A percentile compares a stretch with the other conserved stretches of the same genome.
These are phyloP conservation scores for Pneumocystis wakefieldiae DNA, from an alignment of 1,139 yeast species.

Conservation along the genomic window DNA sequence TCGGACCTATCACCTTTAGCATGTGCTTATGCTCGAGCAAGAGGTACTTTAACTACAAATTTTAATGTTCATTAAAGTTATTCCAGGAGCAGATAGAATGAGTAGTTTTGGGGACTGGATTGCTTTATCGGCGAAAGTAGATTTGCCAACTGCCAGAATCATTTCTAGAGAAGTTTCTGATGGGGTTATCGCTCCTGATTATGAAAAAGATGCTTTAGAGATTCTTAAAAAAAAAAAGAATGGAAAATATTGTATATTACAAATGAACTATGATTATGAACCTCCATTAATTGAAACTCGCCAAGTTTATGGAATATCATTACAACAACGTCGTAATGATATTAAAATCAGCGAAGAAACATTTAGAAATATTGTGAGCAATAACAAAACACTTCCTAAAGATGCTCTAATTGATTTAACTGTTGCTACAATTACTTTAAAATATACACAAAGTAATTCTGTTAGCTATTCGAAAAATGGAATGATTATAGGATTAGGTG, in stretches of 20 bases:
- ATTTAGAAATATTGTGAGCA: conserved; percentile 81
- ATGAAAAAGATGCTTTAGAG: conserved; percentile 78
- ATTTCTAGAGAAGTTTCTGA: conserved; percentile 94
- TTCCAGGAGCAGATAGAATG: conserved; percentile 91
- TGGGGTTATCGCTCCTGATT: conserved; percentile 98
- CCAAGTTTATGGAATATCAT: conserved; percentile 87
- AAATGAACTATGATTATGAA: conserved; percentile 84
- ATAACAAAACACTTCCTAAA: conserved; percentile 72
- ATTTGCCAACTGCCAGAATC: conserved; percentile 89
- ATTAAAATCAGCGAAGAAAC: conserved; percentile 81
- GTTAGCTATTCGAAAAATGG: conserved; percentile 97
- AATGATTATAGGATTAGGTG: conserved; percentile 97
- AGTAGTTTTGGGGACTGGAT: conserved; percentile 97
- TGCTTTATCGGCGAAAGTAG: conserved; percentile 91
- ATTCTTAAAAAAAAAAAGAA: conserved; percentile 82
- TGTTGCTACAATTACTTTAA: conserved; percentile 91
- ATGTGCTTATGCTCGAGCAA: conserved; percentile 95
- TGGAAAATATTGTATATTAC: conserved; percentile 77
- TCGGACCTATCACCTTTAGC: conserved; percentile 70
- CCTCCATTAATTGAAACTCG: conserved; percentile 77
- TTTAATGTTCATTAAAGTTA: background rate
- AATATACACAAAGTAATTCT: conserved; percentile 95
- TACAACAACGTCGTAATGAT: conserved; percentile 94
- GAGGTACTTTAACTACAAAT: conserved; percentile 24
- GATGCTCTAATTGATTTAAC: conserved; percentile 87